Evolutionary conservation across 192 early-diverging fungal genomes (phyloP).

Genomic region (Entomortierella lignicola): DNA sequence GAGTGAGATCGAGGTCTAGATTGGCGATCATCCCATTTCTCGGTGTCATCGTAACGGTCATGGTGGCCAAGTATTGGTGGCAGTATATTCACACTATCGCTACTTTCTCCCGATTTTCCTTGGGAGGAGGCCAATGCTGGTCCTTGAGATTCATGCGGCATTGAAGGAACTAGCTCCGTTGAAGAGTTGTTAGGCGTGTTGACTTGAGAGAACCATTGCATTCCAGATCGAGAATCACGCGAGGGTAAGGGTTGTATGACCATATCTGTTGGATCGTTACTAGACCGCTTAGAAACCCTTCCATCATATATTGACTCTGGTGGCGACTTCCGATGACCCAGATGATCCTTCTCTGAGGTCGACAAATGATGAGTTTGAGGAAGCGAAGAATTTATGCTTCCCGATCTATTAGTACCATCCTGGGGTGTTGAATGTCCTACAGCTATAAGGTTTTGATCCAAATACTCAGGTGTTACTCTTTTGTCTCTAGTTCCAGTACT

Average conservation of each 20-base stretch:
- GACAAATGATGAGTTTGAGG: slow-evolving; percentile 18
- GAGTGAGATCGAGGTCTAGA: slow-evolving; percentile 11
- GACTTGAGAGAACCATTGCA: slow-evolving; percentile 48
- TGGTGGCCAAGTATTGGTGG: slow-evolving; percentile 24
- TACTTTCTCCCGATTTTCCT: background rate
- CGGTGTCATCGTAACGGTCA: background rate
- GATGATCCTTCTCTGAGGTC: slow-evolving; percentile 12
- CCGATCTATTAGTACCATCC: background rate
- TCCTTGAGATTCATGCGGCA: background rate
- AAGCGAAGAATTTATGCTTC: background rate
- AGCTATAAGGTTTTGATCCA: background rate
- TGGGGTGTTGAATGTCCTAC: too few relatives aligned
- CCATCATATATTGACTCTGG: slow-evolving; percentile 21
- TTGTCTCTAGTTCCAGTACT: slow-evolving; percentile 20
- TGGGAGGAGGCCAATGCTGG: background rate
- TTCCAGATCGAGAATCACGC: slow-evolving; percentile 33
- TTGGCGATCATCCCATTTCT: background rate
- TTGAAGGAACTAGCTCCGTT: background rate
- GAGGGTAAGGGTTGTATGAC: slow-evolving; percentile 37
- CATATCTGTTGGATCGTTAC: slow-evolving; percentile 39
- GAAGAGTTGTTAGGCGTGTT: background rate
- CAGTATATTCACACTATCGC: background rate
- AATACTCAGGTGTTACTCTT: background rate
- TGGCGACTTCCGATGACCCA: slow-evolving; percentile 43
- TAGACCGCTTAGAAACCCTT: slow-evolving; percentile 18